Percentiles rank a stretch among this genome's conserved stretches.
phyloP scores from a whole-genome alignment of 208 protist species.

The Leishmania mexicana region DNA sequence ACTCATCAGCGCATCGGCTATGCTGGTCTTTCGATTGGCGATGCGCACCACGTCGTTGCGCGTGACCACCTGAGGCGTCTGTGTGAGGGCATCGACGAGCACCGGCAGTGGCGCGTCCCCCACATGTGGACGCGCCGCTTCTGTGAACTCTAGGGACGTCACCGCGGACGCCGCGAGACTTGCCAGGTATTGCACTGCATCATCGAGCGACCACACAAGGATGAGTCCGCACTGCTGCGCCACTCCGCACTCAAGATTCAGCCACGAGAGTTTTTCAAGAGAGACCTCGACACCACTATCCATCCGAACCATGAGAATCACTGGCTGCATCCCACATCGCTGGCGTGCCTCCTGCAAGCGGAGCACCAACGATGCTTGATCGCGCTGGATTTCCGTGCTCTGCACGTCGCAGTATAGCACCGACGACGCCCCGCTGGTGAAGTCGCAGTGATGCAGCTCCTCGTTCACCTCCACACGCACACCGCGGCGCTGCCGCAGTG shows the following conservation, averaged over 20 bases:
- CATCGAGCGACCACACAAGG: constrained; percentile 67
- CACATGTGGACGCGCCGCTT: constrained; percentile 2
- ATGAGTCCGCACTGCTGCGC: constrained; percentile 46
- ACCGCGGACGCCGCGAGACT: constrained; percentile 36
- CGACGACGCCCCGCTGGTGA: constrained; percentile 23
- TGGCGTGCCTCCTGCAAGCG: constrained; percentile 24
- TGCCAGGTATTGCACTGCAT: constrained; percentile 59
- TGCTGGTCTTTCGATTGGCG: constrained; percentile 49
- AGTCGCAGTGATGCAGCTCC: constrained; percentile 26
- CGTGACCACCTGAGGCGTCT: constrained; percentile 71
- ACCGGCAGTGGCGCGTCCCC: constrained; percentile 43
- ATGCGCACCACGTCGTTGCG: constrained; percentile 66
- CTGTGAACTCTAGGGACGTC: constrained; percentile 49
- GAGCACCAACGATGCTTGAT: constrained; percentile 14
- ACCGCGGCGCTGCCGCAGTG: constrained; percentile 24
- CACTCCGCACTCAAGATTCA: constrained; percentile 72
- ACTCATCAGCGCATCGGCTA: constrained; percentile 59
- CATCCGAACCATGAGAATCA: constrained; percentile 41
- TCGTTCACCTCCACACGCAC: constrained; percentile 25
- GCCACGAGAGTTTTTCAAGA: constrained; percentile 57
- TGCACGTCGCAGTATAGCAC: constrained; percentile 28
- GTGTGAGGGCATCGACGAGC: constrained; percentile 72
- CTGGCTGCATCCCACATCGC: constrained; percentile 9
- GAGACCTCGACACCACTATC: constrained; percentile 34
- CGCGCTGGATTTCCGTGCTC: constrained; percentile 13